A percentile compares a stretch with the other conserved stretches of the same genome.
Evolutionary conservation across 179 eudicot species (phyloP).

Genomic region (Vitellaria paradoxa): DNA sequence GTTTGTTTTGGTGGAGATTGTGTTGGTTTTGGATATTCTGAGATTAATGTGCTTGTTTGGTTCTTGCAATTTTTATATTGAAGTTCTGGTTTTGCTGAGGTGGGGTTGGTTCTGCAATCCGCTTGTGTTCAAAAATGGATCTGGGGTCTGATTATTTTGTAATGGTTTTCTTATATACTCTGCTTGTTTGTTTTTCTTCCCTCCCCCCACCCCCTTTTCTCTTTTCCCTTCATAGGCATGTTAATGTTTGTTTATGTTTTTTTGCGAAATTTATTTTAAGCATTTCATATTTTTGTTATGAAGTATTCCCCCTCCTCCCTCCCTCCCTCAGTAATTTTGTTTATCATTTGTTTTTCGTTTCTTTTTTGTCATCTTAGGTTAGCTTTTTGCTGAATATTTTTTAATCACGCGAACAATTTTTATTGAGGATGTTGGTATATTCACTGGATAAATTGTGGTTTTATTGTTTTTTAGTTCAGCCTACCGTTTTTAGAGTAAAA

Average conservation of each 20-base stretch:
- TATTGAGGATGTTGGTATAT: neutral
- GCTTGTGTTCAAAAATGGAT: conserved; percentile 3
- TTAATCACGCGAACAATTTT: neutral
- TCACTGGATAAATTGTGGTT: neutral
- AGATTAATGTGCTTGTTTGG: conserved; percentile 15
- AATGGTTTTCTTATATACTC: neutral
- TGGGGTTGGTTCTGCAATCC: conserved; percentile 7
- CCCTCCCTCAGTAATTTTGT: neutral
- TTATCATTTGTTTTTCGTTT: neutral
- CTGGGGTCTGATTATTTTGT: conserved; percentile 11
- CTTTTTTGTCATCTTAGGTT: neutral
- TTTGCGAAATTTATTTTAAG: neutral
- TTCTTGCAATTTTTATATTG: neutral
- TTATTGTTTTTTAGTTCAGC: neutral
- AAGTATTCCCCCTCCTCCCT: neutral
- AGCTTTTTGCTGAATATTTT: neutral
- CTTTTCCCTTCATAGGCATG: neutral
- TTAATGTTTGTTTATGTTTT: neutral
- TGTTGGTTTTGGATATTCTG: conserved; percentile 3
- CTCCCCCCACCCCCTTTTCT: neutral
- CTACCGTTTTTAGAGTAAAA: neutral
- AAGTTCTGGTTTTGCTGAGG: conserved; percentile 11
- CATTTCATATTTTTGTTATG: neutral
- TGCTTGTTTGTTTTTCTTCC: neutral
- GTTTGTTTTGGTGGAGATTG: neutral